Base-by-base conservation (phyloP, 2,329 filamentous ascomycete species). In the Penicillium paneum region DNA sequence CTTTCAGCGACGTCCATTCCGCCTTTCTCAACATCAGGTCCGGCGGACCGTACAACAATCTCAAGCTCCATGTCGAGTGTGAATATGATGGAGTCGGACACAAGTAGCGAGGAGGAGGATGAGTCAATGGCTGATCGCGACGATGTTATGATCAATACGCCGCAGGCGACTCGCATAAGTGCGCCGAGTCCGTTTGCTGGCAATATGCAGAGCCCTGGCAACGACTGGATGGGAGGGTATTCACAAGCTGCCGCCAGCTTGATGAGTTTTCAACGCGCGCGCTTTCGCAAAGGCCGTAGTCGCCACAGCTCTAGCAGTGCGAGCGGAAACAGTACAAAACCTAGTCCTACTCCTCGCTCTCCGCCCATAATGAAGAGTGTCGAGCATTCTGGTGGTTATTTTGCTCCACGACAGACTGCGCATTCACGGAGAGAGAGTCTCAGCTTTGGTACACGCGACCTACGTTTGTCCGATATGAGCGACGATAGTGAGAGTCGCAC, bases 391-490 rank as follows among this genome's bases (percentile, higher is more conserved):
- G 73, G 71, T 34, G 77, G 80, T 12, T 85, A 83, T 64, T 84
- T 86, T 67, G 77, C 76, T 2, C 73, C 75, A 6, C 76, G 77
- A 53, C 75, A 76, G 49, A 78, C 70, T 49, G 71, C 77, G 8
- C 72, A 79, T 39, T 81, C 88, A 8, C 82, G 93, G 41, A 82
- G 93, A 40, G 92, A 97, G 72, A 96, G 91, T 71, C 86, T 97
- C 56, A 95, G 90, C 61, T 86, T 94, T 78, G 91, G 92, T 35
- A 92, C 92, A 15, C 92, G 94, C 62, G 91, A 96, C 64, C 76
- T 97, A 19, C 88, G 94, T 60, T 88, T 97, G 21, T 86, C 83
- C 11, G 85, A 85, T 49, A 83, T 90, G 4, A 91, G 87, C 62
- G 92, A 96, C 65, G 90, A 87, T 67, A 88, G 90, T 13, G 89